These are phyloP conservation scores for Mrakia blollopis DNA, from an alignment of 768 basidiomycete species.

Conservation along the genomic window DNA sequence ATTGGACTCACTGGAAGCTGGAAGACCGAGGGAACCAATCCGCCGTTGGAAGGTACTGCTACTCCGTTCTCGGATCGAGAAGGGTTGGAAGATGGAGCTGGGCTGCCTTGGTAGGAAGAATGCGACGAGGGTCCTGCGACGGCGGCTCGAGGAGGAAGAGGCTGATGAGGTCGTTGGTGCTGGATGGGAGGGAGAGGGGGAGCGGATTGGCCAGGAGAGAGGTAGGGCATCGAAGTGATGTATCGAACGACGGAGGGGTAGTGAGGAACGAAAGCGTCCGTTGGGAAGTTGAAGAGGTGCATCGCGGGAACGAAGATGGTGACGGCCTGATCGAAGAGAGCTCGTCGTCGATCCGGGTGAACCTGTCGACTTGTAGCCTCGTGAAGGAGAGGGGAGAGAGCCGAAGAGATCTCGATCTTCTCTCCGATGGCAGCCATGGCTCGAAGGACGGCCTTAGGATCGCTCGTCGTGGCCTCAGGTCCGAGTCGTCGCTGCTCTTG, in stretches of 20 bases:
- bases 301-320: constrained; percentile 4
- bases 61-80: not conserved
- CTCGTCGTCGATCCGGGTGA: constrained; percentile 1
- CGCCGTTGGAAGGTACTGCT: not conserved
- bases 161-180: not conserved
- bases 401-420: not conserved
- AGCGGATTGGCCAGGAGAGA: not conserved
- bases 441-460: constrained; percentile 8
- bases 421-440: constrained; percentile 7
- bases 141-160: not conserved
- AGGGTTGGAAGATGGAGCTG: not conserved
- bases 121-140: no score
- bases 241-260: not conserved
- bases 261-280: constrained; percentile 6
- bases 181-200: not conserved
- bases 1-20: not conserved
- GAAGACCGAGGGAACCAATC: no score
- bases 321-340: not conserved
- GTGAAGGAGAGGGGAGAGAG: not conserved
- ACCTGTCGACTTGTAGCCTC: not conserved
- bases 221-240: not conserved
- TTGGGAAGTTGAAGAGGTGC: constrained; percentile 2
- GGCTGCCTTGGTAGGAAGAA: not conserved
- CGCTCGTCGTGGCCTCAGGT: not conserved
- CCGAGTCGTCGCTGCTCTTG: not conserved